phyloP scores from a whole-genome alignment of 108 stramenopile genomes.

The Aurantiochytrium sp. region DNA sequence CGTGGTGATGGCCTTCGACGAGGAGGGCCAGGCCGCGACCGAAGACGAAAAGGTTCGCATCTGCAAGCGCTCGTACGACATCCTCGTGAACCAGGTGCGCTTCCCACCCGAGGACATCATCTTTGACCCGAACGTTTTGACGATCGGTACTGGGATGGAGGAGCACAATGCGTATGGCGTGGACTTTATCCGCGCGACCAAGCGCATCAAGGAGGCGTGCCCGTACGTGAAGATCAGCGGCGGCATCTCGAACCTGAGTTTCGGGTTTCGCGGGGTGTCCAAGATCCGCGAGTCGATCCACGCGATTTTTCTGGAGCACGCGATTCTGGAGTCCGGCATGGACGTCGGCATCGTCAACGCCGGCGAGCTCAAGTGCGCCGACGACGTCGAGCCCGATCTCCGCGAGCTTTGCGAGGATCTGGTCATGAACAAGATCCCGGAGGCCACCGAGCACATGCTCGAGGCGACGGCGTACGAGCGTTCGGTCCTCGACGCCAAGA shows the following conservation, averaged over 20 bases:
- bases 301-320: conserved; percentile 91
- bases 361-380: conserved; percentile 75
- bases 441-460: conserved; percentile 90
- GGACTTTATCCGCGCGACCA: conserved; percentile 91
- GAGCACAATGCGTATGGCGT: conserved; percentile 93
- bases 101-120: conserved; percentile 99
- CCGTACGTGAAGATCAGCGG: conserved; percentile 95
- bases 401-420: conserved; percentile 72
- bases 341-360: conserved; percentile 99
- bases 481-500: conserved; percentile 69
- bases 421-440: conserved; percentile 54
- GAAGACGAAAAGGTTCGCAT: conserved; percentile 92
- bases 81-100: conserved; percentile 79
- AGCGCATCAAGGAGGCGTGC: conserved; percentile 89
- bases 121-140: conserved; percentile 98
- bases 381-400: conserved; percentile 82
- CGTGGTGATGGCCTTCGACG: conserved; percentile 99
- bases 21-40: conserved; percentile 95
- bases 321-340: conserved; percentile 83
- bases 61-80: conserved; percentile 98
- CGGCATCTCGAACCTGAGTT: conserved; percentile 95
- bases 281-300: conserved; percentile 96
- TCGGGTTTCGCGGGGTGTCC: conserved; percentile 86
- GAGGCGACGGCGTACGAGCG: conserved; percentile 78
- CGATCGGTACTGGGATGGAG: conserved; percentile 96